Evolutionary conservation across 805 yeast genomes (phyloP), one percentile per base, ranked within the genome.

Genomic region (Hanseniaspora lindneri): DNA sequence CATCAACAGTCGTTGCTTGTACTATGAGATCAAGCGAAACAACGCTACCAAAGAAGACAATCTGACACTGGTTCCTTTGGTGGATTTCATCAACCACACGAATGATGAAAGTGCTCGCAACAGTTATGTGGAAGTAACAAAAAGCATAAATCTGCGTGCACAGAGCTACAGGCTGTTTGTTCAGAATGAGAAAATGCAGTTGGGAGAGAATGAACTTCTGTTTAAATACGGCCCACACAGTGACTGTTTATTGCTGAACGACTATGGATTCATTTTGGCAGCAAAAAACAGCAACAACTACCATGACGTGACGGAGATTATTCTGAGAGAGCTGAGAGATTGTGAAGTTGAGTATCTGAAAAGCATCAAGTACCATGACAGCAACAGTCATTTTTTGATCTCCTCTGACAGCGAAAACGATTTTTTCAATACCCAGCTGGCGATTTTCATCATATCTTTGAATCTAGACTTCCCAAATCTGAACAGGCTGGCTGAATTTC

Each of bases 1-100:
- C 57, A 83, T 88, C 50, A 89, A 92, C 60, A 81, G 96, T 1
- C 79, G 98, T 65, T 89, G 97, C 61, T 67, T 89, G 5, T 88
- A 86, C 60, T 49, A 49, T 27, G 34, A 43, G 16, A 34, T 49
- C 17, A 13, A 36, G 28, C 79, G 80, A 79, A 63, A 84, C 1
- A 79, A 83, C 1, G 69, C 73, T 41, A 19, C 13, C 8, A 71
- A 73, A 30, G 71, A 72, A 50, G 65, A 68, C 16, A 81, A 83
- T 60, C 79, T 89, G 66, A 85, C 97, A 1, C 66, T 89, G 75
- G 96, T 89, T 0, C 98, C 98, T 0, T 80, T 69, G 53, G 87
- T 88, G 21, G 98, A 89, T 65, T 83, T 84, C 60, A 66, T 89
- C 44, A 92, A 89, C 63, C 97, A 89, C 62, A 56, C 68, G 13